Evolutionary conservation across 139 green algal genomes (phyloP).

Genomic region (Nannochloris sp.): DNA sequence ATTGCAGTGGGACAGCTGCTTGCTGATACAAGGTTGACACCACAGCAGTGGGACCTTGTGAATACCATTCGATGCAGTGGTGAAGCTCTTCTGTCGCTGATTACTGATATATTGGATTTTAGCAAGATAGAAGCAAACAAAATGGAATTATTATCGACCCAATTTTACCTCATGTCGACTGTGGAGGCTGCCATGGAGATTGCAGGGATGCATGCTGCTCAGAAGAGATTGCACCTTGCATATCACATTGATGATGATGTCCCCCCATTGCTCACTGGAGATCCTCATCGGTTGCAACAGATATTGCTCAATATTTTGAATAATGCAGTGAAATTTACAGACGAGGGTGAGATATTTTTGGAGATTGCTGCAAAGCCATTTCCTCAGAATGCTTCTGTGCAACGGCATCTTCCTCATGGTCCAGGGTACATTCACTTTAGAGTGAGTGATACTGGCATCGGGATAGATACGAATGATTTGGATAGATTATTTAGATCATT

Average conservation of each 20-base stretch:
- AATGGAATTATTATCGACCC: slow-evolving; percentile 42
- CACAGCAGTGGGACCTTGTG: slow-evolving; percentile 58
- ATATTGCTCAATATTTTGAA: slow-evolving; percentile 82
- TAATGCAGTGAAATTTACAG: slow-evolving; percentile 87
- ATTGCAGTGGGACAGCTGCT: slow-evolving; percentile 84
- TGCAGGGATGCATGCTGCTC: slow-evolving; percentile 54
- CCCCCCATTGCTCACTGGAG: slow-evolving; percentile 31
- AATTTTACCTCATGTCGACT: slow-evolving; percentile 62
- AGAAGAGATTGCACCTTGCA: slow-evolving; percentile 64
- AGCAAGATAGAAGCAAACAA: slow-evolving; percentile 77
- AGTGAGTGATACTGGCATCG: slow-evolving; percentile 73
- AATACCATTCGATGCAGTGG: slow-evolving; percentile 71
- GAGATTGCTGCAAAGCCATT: slow-evolving; percentile 34
- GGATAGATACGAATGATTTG: slow-evolving; percentile 47
- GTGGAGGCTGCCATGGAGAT: slow-evolving; percentile 81
- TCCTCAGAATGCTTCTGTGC: too few species aligned
- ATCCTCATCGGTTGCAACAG: slow-evolving; percentile 69
- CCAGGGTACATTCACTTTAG: slow-evolving; percentile 40
- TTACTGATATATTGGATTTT: slow-evolving; percentile 90
- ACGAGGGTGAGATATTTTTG: slow-evolving; percentile 60
- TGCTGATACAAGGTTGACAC: slow-evolving; percentile 49
- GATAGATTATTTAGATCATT: slow-evolving; percentile 70
- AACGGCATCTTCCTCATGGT: not conserved
- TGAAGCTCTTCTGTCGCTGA: slow-evolving; percentile 76
- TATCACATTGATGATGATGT: slow-evolving; percentile 49